Evolutionary conservation across 1,284 basidiomycete genomes (phyloP).

Genomic region (Ceratobasidium sp.): DNA sequence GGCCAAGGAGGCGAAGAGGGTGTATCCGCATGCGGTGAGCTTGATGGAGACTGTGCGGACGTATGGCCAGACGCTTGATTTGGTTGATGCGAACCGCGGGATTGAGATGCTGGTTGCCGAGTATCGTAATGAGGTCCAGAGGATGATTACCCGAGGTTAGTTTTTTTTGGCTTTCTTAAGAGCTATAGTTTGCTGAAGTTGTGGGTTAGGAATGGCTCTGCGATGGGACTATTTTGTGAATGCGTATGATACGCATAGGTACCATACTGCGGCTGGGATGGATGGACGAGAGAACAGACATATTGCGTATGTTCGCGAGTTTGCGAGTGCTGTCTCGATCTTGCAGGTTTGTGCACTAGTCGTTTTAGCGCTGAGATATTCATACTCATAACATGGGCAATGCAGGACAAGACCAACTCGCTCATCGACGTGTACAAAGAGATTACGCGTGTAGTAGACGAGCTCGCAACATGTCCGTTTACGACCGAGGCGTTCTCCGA

Average conservation of each 20-base stretch:
- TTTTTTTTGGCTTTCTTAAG: not conserved
- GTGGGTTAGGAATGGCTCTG: constrained; percentile 81
- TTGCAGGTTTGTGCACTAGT: constrained; percentile 71
- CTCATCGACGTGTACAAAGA: constrained; percentile 94
- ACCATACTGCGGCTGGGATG: constrained; percentile 68
- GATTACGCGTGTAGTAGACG: constrained; percentile 86
- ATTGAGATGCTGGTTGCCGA: constrained; percentile 95
- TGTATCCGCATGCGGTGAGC: constrained; percentile 98
- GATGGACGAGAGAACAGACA: constrained; percentile 90
- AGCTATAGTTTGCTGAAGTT: not conserved
- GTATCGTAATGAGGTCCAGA: constrained; percentile 90
- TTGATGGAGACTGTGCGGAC: constrained; percentile 98
- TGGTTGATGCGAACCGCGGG: constrained; percentile 89
- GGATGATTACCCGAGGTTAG: constrained; percentile 89
- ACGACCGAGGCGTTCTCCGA: constrained; percentile 84
- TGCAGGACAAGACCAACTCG: constrained; percentile 92
- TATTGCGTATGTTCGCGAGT: constrained; percentile 94
- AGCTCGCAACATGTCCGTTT: constrained; percentile 90
- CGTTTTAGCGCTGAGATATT: not conserved
- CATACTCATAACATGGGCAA: not conserved
- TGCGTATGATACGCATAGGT: constrained; percentile 86
- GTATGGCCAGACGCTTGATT: constrained; percentile 92
- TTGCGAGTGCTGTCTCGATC: constrained; percentile 91
- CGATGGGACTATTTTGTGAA: constrained; percentile 98
- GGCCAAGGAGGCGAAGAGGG: constrained; percentile 97